Evolutionary conservation across 768 basidiomycete species (phyloP).

Genomic region (Leucocoprinus leucothites): DNA sequence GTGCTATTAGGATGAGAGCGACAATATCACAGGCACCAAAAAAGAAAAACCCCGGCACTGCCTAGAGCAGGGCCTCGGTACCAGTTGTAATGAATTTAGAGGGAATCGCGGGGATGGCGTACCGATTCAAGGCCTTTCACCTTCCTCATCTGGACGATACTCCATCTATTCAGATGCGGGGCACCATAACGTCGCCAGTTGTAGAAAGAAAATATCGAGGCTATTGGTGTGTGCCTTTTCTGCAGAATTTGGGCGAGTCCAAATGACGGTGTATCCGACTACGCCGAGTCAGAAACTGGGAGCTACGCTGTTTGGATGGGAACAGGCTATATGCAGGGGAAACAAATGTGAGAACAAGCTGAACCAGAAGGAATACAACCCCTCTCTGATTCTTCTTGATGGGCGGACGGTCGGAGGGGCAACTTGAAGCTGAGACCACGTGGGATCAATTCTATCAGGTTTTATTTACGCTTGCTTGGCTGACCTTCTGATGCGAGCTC

Average conservation of each 20-base stretch:
- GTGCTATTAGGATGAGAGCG: constrained; percentile 70
- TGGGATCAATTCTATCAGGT: not conserved
- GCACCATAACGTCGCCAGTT: constrained; percentile 55
- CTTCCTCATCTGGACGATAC: constrained; percentile 76
- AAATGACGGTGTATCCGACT: constrained; percentile 88
- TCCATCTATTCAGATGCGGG: constrained; percentile 70
- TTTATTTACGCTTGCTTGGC: too few relatives aligned
- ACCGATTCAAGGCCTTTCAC: constrained; percentile 84
- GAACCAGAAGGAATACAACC: constrained; percentile 46
- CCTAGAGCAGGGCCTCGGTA: constrained; percentile 43
- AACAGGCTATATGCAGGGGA: constrained; percentile 68
- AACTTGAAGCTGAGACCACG: constrained; percentile 75
- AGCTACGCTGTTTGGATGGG: constrained; percentile 1
- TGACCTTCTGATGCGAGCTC: too few relatives aligned
- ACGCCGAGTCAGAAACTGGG: constrained; percentile 14
- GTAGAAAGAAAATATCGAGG: constrained; percentile 58
- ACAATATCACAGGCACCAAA: constrained; percentile 74
- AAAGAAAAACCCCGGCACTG: constrained; percentile 57
- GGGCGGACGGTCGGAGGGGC: constrained; percentile 47
- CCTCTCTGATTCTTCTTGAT: constrained; percentile 58
- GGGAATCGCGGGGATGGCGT: too few relatives aligned
- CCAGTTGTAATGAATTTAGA: too few relatives aligned
- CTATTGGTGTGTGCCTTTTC: constrained; percentile 71
- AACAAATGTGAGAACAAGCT: constrained; percentile 60
- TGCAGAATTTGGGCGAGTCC: constrained; percentile 74